phyloP scores from a whole-genome alignment of 495 filamentous ascomycete genomes.

The Penicillium salamii region DNA sequence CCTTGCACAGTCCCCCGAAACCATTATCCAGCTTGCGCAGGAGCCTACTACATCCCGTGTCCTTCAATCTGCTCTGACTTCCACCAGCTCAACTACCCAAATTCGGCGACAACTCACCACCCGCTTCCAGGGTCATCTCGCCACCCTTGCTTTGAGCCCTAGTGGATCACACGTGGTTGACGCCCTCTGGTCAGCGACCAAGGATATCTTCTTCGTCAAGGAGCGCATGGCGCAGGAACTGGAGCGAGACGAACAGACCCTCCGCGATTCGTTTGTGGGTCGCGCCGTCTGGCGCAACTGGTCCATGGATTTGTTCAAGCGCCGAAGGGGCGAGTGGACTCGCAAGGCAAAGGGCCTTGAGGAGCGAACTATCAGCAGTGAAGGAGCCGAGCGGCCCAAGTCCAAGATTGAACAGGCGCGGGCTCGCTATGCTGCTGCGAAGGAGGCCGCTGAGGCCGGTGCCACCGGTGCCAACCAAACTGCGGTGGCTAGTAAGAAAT shows the following conservation, averaged over 20 bases:
- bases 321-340: slow-evolving; percentile 67
- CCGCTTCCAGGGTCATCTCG: slow-evolving; percentile 56
- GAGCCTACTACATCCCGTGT: slow-evolving; percentile 66
- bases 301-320: slow-evolving; percentile 83
- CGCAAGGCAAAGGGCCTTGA: slow-evolving; percentile 57
- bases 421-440: slow-evolving; percentile 41
- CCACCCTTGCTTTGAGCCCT: slow-evolving; percentile 64
- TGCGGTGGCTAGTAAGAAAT: background rate
- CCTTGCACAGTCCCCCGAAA: slow-evolving; percentile 38
- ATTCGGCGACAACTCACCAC: slow-evolving; percentile 62
- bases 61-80: slow-evolving; percentile 65
- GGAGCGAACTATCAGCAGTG: slow-evolving; percentile 14
- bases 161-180: slow-evolving; percentile 79
- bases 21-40: slow-evolving; percentile 49
- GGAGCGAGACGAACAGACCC: slow-evolving; percentile 53
- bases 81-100: slow-evolving; percentile 51
- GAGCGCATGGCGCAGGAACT: slow-evolving; percentile 67
- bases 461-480: slow-evolving; percentile 5
- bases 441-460: slow-evolving; percentile 17
- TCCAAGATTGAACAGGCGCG: slow-evolving; percentile 49
- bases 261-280: slow-evolving; percentile 74
- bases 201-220: slow-evolving; percentile 62
- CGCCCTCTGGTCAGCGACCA: slow-evolving; percentile 66
- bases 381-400: slow-evolving; percentile 34
- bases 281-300: slow-evolving; percentile 88